Evolutionary conservation across 345 rosid genomes (phyloP).

Genomic region (Corchorus olitorius): DNA sequence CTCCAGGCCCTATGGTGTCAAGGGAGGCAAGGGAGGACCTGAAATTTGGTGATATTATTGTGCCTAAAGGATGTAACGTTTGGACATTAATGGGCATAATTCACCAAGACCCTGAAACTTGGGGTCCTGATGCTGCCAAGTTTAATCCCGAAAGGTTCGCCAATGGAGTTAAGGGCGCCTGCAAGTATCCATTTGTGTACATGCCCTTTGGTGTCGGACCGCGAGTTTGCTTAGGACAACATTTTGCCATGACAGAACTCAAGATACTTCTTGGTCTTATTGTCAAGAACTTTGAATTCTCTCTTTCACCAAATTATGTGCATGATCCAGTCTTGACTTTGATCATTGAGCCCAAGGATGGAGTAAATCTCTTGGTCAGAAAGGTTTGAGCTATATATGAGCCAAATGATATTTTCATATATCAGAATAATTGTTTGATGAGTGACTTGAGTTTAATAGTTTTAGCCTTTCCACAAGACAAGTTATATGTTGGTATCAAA

Average conservation of each 20-base stretch:
- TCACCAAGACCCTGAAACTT: constrained; percentile 43
- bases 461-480: no score
- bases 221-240: constrained; percentile 42
- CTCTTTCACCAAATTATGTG: constrained; percentile 32
- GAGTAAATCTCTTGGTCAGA: background rate
- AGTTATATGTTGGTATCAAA: no score
- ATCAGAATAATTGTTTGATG: no score
- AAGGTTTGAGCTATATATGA: background rate
- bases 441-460: no score
- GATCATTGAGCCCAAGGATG: constrained; percentile 34
- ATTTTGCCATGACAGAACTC: constrained; percentile 47
- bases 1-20: constrained; percentile 41
- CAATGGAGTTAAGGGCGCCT: constrained; percentile 34
- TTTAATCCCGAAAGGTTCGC: constrained; percentile 40
- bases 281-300: constrained; percentile 35
- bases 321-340: constrained; percentile 35
- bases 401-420: no score
- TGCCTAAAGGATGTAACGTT: constrained; percentile 38
- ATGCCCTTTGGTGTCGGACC: constrained; percentile 54
- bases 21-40: constrained; percentile 42
- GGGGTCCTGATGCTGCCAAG: constrained; percentile 40
- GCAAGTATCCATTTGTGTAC: constrained; percentile 36
- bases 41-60: constrained; percentile 30
- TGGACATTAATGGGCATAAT: constrained; percentile 28
- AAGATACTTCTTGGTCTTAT: constrained; percentile 35